phyloP scores from a whole-genome alignment of 306 rosid genomes.

The Aeschynomene evenia region DNA sequence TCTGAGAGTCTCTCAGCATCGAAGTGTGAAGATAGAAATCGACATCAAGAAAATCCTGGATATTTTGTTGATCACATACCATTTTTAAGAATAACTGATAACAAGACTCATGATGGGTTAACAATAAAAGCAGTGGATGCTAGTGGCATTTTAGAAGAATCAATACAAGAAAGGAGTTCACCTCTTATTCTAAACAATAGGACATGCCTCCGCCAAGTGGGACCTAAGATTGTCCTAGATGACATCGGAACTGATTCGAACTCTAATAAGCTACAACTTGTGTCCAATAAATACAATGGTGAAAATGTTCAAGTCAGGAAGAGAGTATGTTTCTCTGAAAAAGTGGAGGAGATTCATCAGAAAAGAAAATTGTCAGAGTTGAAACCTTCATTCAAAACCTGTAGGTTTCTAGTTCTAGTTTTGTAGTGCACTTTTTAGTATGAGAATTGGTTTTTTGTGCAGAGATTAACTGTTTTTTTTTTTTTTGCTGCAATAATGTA shows the following conservation, averaged over 20 bases:
- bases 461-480: neutral
- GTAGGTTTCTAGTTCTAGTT: constrained; percentile 32
- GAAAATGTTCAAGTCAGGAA: constrained; percentile 42
- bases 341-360: constrained; percentile 41
- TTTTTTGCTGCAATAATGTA: constrained; percentile 43
- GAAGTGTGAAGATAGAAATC: constrained; percentile 26
- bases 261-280: constrained; percentile 28
- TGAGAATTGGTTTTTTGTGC: neutral
- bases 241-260: constrained; percentile 36
- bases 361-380: constrained; percentile 43
- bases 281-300: constrained; percentile 31
- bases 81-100: constrained; percentile 27
- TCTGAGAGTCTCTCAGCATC: constrained; percentile 35
- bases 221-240: constrained; percentile 37
- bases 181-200: constrained; percentile 43
- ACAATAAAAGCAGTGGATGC: constrained; percentile 31
- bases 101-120: constrained; percentile 32
- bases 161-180: constrained; percentile 34
- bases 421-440: constrained; percentile 7
- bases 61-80: constrained; percentile 29
- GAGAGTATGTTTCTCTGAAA: constrained; percentile 63
- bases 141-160: constrained; percentile 26
- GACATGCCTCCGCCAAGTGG: constrained; percentile 31
- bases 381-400: constrained; percentile 38
- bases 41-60: constrained; percentile 37